A percentile compares a stretch with the other conserved stretches of the same genome.
Conservation (phyloP, 2,329 filamentous ascomycete species). For the Fusarium luffae region DNA sequence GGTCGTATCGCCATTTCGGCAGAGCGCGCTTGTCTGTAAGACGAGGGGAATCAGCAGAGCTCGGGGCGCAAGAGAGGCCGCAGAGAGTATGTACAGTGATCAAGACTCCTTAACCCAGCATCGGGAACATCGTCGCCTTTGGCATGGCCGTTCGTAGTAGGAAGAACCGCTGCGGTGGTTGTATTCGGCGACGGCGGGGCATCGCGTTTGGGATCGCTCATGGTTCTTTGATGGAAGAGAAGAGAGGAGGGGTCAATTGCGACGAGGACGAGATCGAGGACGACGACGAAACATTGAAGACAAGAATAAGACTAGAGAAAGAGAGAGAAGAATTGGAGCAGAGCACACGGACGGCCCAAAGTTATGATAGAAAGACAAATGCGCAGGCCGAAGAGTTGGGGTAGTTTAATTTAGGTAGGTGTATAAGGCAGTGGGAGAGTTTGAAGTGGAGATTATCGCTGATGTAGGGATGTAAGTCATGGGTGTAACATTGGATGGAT, state of each 20-base stretch:
- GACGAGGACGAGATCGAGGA: slow-evolving; percentile 25
- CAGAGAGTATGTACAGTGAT: slow-evolving; percentile 70
- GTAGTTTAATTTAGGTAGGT: slow-evolving; percentile 13
- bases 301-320: not conserved
- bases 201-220: slow-evolving; percentile 50
- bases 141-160: slow-evolving; percentile 16
- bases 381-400: slow-evolving; percentile 22
- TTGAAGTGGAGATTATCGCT: slow-evolving; percentile 26
- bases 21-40: slow-evolving; percentile 80
- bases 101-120: slow-evolving; percentile 81
- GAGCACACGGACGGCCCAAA: slow-evolving; percentile 18
- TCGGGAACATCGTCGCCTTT: slow-evolving; percentile 58
- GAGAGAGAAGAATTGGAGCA: slow-evolving; percentile 6
- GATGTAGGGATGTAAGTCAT: not conserved
- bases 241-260: slow-evolving; percentile 38
- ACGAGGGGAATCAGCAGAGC: slow-evolving; percentile 20
- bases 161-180: slow-evolving; percentile 25
- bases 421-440: slow-evolving; percentile 18
- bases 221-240: slow-evolving; percentile 35
- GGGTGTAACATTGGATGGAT: slow-evolving; percentile 6
- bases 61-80: not conserved
- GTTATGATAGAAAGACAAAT: slow-evolving; percentile 14
- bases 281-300: slow-evolving; percentile 33
- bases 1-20: slow-evolving; percentile 86
- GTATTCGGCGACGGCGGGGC: slow-evolving; percentile 45